These are phyloP conservation scores for Aspergillus latus DNA, from an alignment of 2,329 filamentous ascomycete species.

Conservation along the genomic window DNA sequence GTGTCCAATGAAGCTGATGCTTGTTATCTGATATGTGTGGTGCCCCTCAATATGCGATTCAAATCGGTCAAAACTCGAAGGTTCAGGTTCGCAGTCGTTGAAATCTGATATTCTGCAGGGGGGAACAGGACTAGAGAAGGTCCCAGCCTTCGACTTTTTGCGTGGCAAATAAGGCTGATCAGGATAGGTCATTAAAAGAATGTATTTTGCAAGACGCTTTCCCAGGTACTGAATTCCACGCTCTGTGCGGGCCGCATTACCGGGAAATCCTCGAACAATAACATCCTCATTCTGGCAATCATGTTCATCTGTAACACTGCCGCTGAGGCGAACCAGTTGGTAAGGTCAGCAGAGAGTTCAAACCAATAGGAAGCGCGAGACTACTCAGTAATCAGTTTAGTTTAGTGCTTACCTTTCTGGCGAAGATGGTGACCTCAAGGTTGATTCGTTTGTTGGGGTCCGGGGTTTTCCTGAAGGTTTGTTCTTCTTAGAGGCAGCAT, in stretches of 20 bases:
- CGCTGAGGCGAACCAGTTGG: background rate
- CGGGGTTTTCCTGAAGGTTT: constrained; percentile 26
- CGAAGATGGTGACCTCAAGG: no score
- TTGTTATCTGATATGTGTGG: constrained; percentile 76
- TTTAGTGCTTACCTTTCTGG: background rate
- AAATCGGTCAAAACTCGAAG: constrained; percentile 28
- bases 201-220: constrained; percentile 87
- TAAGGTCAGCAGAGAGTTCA: background rate
- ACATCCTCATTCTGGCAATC: constrained; percentile 64
- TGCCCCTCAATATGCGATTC: constrained; percentile 44
- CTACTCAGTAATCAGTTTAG: background rate
- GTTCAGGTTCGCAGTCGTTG: constrained; percentile 31
- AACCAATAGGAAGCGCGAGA: background rate
- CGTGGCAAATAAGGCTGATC: constrained; percentile 83
- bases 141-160: constrained; percentile 54
- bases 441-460: background rate
- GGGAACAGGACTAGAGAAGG: constrained; percentile 51
- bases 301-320: background rate
- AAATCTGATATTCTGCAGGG: constrained; percentile 36
- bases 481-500: constrained; percentile 65
- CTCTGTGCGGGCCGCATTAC: constrained; percentile 88
- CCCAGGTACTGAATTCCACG: constrained; percentile 95
- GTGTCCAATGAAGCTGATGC: constrained; percentile 92
- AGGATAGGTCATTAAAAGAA: constrained; percentile 86
- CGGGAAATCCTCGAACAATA: constrained; percentile 83